These are phyloP conservation scores for Thymus quinquecostatus DNA, from an alignment of 257 asterid genomes.

Conservation along the genomic window DNA sequence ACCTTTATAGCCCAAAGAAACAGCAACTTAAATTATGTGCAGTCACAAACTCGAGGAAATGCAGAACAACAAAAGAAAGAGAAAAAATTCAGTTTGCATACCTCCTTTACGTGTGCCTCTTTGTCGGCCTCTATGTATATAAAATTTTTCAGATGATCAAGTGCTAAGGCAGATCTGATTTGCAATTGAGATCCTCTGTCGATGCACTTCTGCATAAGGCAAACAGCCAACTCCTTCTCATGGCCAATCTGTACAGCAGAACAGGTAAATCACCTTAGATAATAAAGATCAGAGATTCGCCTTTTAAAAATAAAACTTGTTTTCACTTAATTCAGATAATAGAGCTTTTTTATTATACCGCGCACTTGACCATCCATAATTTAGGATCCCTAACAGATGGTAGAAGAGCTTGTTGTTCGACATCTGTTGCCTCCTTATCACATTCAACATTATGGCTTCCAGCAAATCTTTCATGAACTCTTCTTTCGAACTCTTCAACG, in stretches of 20 bases:
- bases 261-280: constrained; percentile 8
- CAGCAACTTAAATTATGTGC: constrained; percentile 8
- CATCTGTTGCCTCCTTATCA: constrained; percentile 88
- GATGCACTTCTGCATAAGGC: constrained; percentile 90
- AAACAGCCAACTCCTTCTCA: constrained; percentile 90
- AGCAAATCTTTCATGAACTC: constrained; percentile 75
- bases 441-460: constrained; percentile 60
- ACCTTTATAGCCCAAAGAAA: constrained; percentile 12
- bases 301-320: neutral
- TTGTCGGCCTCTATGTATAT: constrained; percentile 95
- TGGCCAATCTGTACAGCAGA: constrained; percentile 64
- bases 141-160: constrained; percentile 81
- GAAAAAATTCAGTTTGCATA: constrained; percentile 26
- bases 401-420: constrained; percentile 90
- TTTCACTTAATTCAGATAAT: neutral
- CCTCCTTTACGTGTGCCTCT: constrained; percentile 98
- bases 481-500: constrained; percentile 74
- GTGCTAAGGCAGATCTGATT: constrained; percentile 83
- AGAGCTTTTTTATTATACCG: constrained; percentile 55
- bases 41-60: constrained; percentile 2
- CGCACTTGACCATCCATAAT: constrained; percentile 97
- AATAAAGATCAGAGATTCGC: neutral
- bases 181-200: constrained; percentile 82
- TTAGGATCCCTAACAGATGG: constrained; percentile 96
- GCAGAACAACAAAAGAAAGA: neutral